These are phyloP conservation scores for Amphibolis antarctica DNA, from an alignment of 106 monocot genomes.

Conservation along the genomic window DNA sequence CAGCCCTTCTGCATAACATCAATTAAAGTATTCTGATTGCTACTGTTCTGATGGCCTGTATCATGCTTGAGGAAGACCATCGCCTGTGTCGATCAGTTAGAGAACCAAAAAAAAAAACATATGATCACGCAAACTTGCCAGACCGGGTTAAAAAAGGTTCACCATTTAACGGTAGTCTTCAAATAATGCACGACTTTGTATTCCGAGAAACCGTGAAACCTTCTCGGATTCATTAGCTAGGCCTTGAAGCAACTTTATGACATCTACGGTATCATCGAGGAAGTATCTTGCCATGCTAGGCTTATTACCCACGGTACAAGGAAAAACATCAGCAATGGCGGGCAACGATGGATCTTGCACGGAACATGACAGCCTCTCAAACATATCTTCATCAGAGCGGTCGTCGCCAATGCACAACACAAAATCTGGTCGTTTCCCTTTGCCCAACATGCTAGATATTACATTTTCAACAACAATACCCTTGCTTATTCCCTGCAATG, in stretches of 20 bases:
- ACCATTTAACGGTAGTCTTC: conserved; percentile 11
- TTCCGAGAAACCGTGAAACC: not conserved
- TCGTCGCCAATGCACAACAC: conserved; percentile 66
- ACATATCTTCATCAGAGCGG: conserved; percentile 71
- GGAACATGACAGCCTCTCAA: conserved; percentile 36
- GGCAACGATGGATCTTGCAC: conserved; percentile 17
- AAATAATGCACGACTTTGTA: conserved; percentile 17
- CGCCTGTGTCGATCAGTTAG: too few species aligned
- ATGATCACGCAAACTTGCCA: too few species aligned
- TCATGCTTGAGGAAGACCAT: too few species aligned
- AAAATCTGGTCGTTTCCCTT: conserved; percentile 37
- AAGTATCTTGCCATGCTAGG: conserved; percentile 71
- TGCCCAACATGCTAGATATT: conserved; percentile 29
- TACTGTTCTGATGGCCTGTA: too few species aligned
- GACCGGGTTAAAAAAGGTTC: too few species aligned
- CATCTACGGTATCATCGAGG: conserved; percentile 49
- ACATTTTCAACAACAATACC: conserved; percentile 41
- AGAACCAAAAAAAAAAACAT: too few species aligned
- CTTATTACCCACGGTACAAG: conserved; percentile 56
- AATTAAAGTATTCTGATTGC: too few species aligned
- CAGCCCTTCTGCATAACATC: too few species aligned
- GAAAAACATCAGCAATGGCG: conserved; percentile 39
- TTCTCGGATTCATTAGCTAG: conserved; percentile 19
- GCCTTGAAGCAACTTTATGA: conserved; percentile 49
- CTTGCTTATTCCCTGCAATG: conserved; percentile 52